Conservation (phyloP, 2,329 filamentous ascomycete species). For the Graphilbum ipis-grandicollis region DNA sequence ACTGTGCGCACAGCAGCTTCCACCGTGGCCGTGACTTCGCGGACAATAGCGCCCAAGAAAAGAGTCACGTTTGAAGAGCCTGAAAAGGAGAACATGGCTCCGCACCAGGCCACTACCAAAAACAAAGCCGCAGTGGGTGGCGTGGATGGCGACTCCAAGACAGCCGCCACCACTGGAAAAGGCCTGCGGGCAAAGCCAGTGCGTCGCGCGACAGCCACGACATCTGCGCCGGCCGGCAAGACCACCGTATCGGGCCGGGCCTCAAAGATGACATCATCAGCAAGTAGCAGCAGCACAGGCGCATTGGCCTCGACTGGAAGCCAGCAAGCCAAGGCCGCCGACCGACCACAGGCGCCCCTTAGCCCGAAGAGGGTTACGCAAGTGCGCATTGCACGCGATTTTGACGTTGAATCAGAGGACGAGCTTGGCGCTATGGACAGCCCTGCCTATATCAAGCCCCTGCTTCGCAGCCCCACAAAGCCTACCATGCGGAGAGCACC, state of each 20-base stretch:
- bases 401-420: conserved; percentile 37
- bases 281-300: too few species aligned
- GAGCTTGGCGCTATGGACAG: conserved; percentile 34
- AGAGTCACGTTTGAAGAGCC: conserved; percentile 46
- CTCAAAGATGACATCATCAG: too few species aligned
- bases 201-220: conserved; percentile 3
- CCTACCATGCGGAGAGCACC: conserved; percentile 14
- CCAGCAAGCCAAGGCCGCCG: too few species aligned
- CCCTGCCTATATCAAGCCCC: conserved; percentile 28
- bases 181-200: conserved; percentile 18
- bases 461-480: conserved; percentile 40
- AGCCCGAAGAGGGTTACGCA: conserved; percentile 50
- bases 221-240: neutral
- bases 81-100: conserved; percentile 45
- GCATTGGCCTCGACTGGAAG: too few species aligned
- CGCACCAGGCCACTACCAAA: conserved; percentile 14
- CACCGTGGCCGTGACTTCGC: conserved; percentile 19
- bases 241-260: neutral
- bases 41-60: conserved; percentile 34
- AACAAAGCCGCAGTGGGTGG: conserved; percentile 15
- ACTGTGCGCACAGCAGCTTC: conserved; percentile 20
- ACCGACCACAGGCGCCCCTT: conserved; percentile 26
- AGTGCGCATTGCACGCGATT: conserved; percentile 24
- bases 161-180: conserved; percentile 3
- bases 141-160: conserved; percentile 10